A percentile compares a stretch with the other conserved stretches of the same genome.
Evolutionary conservation across 805 yeast genomes (phyloP).

Genomic region (Wickerhamiella domercqiae): DNA sequence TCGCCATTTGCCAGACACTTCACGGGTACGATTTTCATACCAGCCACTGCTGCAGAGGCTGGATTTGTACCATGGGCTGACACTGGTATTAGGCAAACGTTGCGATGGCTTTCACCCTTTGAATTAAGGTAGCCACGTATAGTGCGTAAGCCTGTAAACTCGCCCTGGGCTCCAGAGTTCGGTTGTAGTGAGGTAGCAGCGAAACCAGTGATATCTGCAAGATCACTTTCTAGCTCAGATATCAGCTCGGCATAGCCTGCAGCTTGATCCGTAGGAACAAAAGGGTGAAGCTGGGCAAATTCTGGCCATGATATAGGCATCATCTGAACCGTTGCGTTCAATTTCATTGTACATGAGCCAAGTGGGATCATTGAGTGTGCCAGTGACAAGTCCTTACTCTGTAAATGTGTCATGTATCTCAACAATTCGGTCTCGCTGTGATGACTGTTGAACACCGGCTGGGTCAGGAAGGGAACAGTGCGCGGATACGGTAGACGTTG

Average conservation of each 20-base stretch:
- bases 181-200: constrained; percentile 87
- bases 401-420: constrained; percentile 74
- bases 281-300: constrained; percentile 78
- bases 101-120: constrained; percentile 55
- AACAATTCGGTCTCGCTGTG: constrained; percentile 93
- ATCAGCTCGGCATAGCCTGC: constrained; percentile 67
- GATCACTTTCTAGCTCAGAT: constrained; percentile 61
- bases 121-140: constrained; percentile 62
- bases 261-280: constrained; percentile 83
- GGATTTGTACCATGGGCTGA: constrained; percentile 98
- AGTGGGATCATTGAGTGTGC: constrained; percentile 96
- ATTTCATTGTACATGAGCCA: constrained; percentile 97
- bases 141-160: constrained; percentile 82
- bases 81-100: constrained; percentile 87
- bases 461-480: constrained; percentile 30
- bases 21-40: constrained; percentile 82
- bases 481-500: constrained; percentile 26
- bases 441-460: constrained; percentile 69
- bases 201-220: constrained; percentile 87
- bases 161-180: constrained; percentile 98
- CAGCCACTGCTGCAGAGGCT: constrained; percentile 96
- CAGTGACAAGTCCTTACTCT: constrained; percentile 75
- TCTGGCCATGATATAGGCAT: constrained; percentile 90
- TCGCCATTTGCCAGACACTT: constrained; percentile 79
- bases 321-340: constrained; percentile 93